Percentiles rank a stretch among this genome's conserved stretches.
Conservation (phyloP, 805 yeast species). For the Metschnikowia noctiluminum region DNA sequence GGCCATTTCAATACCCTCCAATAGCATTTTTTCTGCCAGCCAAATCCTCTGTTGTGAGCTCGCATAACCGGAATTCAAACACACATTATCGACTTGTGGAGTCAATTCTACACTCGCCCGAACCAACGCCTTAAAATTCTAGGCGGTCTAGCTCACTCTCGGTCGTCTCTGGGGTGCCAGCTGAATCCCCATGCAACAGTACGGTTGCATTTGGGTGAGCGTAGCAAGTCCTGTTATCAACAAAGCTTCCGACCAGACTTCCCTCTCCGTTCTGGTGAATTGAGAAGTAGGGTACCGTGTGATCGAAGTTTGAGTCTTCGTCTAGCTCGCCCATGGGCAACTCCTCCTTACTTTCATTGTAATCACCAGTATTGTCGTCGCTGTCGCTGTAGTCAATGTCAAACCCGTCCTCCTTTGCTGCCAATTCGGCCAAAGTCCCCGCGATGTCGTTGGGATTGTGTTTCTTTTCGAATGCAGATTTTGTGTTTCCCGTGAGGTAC, state of each 20-base stretch:
- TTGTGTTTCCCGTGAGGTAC: conserved; percentile 53
- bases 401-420: conserved; percentile 23
- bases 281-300: conserved; percentile 28
- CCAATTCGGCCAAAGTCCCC: background rate
- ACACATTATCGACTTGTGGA: no score
- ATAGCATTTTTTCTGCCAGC: no score
- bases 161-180: conserved; percentile 9
- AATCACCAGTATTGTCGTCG: conserved; percentile 19
- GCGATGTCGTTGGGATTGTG: conserved; percentile 11
- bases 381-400: conserved; percentile 33
- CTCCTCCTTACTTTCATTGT: conserved; percentile 4
- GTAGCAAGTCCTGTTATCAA: conserved; percentile 38
- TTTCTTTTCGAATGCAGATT: conserved; percentile 27
- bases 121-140: background rate
- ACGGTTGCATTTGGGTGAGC: conserved; percentile 45
- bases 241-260: conserved; percentile 27
- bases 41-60: no score
- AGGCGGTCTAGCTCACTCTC: conserved; percentile 10
- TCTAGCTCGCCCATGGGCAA: conserved; percentile 17
- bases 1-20: no score
- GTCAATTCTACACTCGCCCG: no score
- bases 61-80: no score
- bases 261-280: conserved; percentile 27
- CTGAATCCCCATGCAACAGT: conserved; percentile 15
- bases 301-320: conserved; percentile 17